phyloP scores from a whole-genome alignment of 2,329 filamentous ascomycete genomes.

The Neophaeococcomyces mojaviensis region DNA sequence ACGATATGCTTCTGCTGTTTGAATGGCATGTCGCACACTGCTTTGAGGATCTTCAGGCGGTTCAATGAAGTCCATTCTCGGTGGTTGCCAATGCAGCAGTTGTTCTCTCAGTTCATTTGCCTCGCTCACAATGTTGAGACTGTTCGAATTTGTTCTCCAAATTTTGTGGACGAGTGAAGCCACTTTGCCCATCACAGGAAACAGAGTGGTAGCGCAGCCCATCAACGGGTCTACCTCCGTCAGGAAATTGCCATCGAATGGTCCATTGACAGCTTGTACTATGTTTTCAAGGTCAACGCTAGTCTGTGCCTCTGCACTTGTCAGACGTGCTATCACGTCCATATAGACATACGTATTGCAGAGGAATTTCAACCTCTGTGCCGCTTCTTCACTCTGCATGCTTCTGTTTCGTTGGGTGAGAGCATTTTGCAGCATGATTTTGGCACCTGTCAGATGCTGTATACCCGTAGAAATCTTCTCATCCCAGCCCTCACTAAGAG shows the following conservation, averaged over 20 bases:
- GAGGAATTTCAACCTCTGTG: constrained; percentile 56
- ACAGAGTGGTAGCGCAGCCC: constrained; percentile 61
- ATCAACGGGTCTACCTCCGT: constrained; percentile 62
- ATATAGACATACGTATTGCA: constrained; percentile 68
- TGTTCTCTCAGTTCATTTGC: constrained; percentile 55
- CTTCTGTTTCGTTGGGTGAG: constrained; percentile 40
- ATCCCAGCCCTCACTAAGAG: constrained; percentile 66
- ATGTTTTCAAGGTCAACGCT: constrained; percentile 47
- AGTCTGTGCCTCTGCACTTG: constrained; percentile 53
- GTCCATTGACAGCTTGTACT: constrained; percentile 29
- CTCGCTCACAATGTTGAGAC: constrained; percentile 53
- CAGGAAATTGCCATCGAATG: constrained; percentile 33
- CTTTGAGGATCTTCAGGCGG: constrained; percentile 57
- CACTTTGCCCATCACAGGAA: constrained; percentile 60
- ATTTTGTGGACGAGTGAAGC: constrained; percentile 60
- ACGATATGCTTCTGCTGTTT: constrained; percentile 60
- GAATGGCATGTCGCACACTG: constrained; percentile 56
- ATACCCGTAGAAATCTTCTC: constrained; percentile 61
- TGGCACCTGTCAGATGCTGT: constrained; percentile 61
- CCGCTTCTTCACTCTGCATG: constrained; percentile 23
- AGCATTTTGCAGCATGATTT: constrained; percentile 54
- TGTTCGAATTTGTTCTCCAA: constrained; percentile 47
- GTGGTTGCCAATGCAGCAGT: constrained; percentile 56
- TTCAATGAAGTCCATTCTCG: constrained; percentile 45
- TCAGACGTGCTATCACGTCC: constrained; percentile 63